These are phyloP conservation scores for Agarophyton chilense DNA, from an alignment of 23 red algal genomes.

Conservation along the genomic window DNA sequence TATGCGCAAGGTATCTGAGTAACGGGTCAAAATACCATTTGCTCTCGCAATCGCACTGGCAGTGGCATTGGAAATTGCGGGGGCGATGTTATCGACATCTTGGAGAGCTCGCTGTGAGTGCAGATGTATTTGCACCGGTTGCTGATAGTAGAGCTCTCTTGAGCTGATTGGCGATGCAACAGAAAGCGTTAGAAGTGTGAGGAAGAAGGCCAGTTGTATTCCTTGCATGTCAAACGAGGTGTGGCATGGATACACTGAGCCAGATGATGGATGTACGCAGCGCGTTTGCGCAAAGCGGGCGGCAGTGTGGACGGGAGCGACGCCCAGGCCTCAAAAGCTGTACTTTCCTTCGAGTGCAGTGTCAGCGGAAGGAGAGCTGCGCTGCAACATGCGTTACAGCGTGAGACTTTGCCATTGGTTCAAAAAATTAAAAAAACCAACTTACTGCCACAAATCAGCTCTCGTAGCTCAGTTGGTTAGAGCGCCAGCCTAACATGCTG, in stretches of 20 bases:
- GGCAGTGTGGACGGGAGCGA: neutral
- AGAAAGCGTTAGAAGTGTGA: neutral
- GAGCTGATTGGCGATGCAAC: neutral
- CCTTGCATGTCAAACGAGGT: neutral
- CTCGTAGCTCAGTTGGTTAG: conserved; percentile 96
- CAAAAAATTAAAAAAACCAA: no score
- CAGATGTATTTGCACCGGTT: neutral
- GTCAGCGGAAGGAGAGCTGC: neutral
- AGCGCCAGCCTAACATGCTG: conserved; percentile 97
- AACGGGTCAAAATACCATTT: conserved; percentile 25
- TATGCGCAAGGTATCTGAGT: conserved; percentile 37
- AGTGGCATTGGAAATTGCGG: conserved; percentile 58
- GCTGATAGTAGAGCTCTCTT: neutral
- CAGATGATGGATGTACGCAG: neutral
- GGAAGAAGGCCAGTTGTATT: neutral
- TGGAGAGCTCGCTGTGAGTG: conserved; percentile 1
- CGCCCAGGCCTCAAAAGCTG: no score
- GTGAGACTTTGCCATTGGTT: no score
- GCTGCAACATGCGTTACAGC: no score
- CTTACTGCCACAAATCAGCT: neutral
- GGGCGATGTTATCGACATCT: conserved; percentile 32
- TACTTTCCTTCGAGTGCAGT: neutral
- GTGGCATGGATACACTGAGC: neutral
- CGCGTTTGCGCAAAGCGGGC: neutral
- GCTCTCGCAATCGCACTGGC: conserved; percentile 22